Evolutionary conservation across 257 asterid genomes (phyloP).

Genomic region (Primulina tabacum): DNA sequence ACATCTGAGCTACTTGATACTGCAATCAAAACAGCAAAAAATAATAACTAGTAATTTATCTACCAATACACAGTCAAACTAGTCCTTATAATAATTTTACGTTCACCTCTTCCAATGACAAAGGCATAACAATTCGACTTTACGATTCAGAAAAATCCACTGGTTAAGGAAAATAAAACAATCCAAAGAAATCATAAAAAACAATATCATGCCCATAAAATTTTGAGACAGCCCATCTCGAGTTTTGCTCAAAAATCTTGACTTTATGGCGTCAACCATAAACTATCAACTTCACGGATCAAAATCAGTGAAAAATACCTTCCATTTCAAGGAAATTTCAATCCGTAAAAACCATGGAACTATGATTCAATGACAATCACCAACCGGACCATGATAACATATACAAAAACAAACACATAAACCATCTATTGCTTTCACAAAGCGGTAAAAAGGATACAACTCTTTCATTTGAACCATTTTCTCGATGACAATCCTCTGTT

Average conservation of each 20-base stretch:
- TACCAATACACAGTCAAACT: neutral
- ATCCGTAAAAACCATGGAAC: neutral
- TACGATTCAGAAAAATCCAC: constrained; percentile 22
- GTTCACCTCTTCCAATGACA: constrained; percentile 81
- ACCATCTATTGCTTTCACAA: neutral
- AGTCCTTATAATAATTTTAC: neutral
- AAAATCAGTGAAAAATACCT: neutral
- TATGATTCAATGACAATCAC: neutral
- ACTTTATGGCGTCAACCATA: neutral
- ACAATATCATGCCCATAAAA: neutral
- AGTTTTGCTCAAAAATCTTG: neutral
- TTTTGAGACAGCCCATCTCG: neutral
- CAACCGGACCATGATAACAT: neutral
- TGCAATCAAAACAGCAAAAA: constrained; percentile 31
- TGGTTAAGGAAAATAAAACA: constrained; percentile 42
- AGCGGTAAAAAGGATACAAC: constrained; percentile 63
- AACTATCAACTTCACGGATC: neutral
- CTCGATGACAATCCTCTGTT: neutral
- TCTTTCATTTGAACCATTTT: constrained; percentile 82
- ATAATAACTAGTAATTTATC: neutral
- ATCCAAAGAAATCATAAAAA: constrained; percentile 1
- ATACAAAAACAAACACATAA: neutral
- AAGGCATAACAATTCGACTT: constrained; percentile 89
- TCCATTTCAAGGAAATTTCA: neutral
- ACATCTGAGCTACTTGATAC: constrained; percentile 92